Percentiles rank a stretch among this genome's conserved stretches.
These are phyloP conservation scores for Tetrapisispora namnaoensis DNA, from an alignment of 805 yeast genomes.

Conservation along the genomic window DNA sequence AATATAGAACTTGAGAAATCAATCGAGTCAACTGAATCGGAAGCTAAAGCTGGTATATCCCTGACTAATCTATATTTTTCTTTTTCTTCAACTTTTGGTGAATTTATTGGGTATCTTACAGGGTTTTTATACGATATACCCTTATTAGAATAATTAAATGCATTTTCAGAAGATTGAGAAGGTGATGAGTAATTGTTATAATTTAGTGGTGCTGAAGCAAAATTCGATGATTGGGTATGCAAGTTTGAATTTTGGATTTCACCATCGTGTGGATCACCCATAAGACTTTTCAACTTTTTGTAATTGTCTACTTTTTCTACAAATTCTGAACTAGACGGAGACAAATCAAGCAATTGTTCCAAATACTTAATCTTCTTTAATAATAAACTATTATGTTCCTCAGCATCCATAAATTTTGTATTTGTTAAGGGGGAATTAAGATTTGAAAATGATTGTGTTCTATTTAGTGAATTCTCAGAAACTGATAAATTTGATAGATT, in stretches of 20 bases:
- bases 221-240: not conserved
- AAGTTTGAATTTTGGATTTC: not conserved
- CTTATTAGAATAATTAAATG: not conserved
- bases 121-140: not conserved
- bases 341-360: slow-evolving; percentile 35
- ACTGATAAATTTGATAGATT: not conserved
- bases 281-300: slow-evolving; percentile 31
- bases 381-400: slow-evolving; percentile 43
- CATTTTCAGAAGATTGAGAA: not conserved
- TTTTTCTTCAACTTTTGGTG: slow-evolving; percentile 1
- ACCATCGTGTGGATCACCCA: slow-evolving; percentile 14
- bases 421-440: not conserved
- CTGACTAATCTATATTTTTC: not conserved
- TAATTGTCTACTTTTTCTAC: slow-evolving; percentile 28
- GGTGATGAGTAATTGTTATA: not conserved
- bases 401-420: not conserved
- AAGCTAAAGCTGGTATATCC: slow-evolving; percentile 9
- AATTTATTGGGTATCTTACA: not conserved
- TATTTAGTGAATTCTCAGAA: not conserved
- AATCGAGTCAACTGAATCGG: slow-evolving; percentile 30
- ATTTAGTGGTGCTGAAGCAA: not conserved
- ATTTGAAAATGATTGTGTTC: not conserved
- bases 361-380: slow-evolving; percentile 45
- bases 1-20: slow-evolving; percentile 35
- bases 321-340: slow-evolving; percentile 22